Conservation (phyloP, 768 basidiomycete genomes). For the Phylloporus scabripes region DNA sequence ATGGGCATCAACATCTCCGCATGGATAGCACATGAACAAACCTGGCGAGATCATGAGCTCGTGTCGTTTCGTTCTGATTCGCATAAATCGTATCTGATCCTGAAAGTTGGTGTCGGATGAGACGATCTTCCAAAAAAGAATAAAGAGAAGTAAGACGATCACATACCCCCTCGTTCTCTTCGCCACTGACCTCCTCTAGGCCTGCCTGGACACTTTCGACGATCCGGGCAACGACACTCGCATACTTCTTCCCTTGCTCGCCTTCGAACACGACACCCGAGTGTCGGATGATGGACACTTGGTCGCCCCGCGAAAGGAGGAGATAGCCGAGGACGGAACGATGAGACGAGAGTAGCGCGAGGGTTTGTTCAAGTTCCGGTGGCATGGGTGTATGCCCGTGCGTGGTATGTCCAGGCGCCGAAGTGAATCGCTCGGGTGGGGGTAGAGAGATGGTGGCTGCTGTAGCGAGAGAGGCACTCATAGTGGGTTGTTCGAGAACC, state of each 20-base stretch:
- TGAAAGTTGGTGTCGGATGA: conserved; percentile 23
- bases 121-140: not conserved
- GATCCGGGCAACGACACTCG: conserved; percentile 63
- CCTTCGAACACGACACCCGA: conserved; percentile 84
- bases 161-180: conserved; percentile 55
- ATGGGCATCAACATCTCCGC: not conserved
- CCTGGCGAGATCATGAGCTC: conserved; percentile 95
- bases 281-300: conserved; percentile 75
- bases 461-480: conserved; percentile 12
- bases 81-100: conserved; percentile 86
- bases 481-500: not conserved
- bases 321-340: conserved; percentile 85
- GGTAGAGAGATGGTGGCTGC: not conserved
- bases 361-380: conserved; percentile 80
- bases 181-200: conserved; percentile 68
- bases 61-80: conserved; percentile 86
- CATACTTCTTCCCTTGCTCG: conserved; percentile 74
- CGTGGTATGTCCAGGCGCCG: conserved; percentile 12
- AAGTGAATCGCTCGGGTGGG: conserved; percentile 6
- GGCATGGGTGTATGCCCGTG: conserved; percentile 37
- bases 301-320: conserved; percentile 67
- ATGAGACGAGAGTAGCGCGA: conserved; percentile 71
- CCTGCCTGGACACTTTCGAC: conserved; percentile 76
- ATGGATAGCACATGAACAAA: conserved; percentile 32
- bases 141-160: not conserved